phyloP scores from a whole-genome alignment of 2,329 filamentous ascomycete genomes.

The Teratosphaeria nubilosa region DNA sequence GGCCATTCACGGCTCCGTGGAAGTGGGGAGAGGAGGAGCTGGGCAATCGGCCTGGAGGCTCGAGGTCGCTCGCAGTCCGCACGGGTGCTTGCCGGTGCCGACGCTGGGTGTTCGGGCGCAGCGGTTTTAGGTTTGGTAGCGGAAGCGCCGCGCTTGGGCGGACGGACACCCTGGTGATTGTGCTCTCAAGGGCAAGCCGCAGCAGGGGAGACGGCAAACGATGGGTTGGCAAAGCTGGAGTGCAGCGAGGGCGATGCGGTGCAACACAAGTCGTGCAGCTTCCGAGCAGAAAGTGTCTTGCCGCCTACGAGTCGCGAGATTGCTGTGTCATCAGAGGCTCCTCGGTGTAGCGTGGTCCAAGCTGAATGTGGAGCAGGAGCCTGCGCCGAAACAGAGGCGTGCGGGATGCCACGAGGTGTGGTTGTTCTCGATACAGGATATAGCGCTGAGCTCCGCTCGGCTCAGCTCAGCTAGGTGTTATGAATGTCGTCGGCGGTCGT shows the following conservation, averaged over 20 bases:
- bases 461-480: background rate
- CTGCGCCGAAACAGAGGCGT: background rate
- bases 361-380: background rate
- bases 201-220: background rate
- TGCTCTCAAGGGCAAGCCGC: background rate
- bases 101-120: background rate
- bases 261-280: background rate
- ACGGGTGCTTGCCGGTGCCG: background rate
- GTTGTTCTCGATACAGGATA: too few relatives aligned
- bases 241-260: background rate
- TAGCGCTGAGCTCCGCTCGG: too few relatives aligned
- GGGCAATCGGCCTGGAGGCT: background rate
- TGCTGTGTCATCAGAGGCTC: background rate
- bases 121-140: background rate
- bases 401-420: background rate
- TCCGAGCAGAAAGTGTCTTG: background rate
- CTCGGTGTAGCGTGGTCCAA: background rate
- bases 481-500: background rate
- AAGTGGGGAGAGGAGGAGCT: background rate
- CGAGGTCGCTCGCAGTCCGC: background rate
- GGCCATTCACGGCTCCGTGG: constrained; percentile 6
- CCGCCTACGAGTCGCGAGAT: background rate
- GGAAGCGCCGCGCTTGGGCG: background rate
- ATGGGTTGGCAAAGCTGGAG: background rate
- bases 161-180: background rate